Evolutionary conservation across 169 alveolate species (phyloP).

Genomic region (Neospora caninum): DNA sequence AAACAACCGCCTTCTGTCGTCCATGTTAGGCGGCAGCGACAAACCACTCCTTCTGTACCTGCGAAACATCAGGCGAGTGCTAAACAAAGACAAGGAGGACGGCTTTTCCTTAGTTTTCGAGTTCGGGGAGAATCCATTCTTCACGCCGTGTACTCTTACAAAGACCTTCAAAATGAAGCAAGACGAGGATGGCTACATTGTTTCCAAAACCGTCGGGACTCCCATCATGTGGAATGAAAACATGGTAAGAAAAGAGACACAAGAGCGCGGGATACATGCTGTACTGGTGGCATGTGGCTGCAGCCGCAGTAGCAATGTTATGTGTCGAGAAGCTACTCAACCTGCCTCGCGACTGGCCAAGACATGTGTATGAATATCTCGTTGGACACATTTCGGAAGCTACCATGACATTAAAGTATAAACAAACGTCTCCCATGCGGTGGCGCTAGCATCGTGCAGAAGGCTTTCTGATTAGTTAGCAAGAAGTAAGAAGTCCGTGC

Average conservation of each 20-base stretch:
- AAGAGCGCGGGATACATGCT: no score
- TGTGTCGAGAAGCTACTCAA: no score
- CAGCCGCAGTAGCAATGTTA: no score
- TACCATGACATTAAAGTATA: no score
- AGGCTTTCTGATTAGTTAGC: no score
- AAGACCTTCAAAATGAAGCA: conserved; percentile 17
- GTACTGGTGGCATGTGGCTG: no score
- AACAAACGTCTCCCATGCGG: no score
- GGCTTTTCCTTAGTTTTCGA: conserved; percentile 12
- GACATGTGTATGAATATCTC: no score
- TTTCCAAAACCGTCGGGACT: neutral
- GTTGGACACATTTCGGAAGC: no score
- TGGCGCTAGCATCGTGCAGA: no score
- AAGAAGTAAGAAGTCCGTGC: no score
- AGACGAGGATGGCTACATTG: neutral
- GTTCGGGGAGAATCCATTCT: conserved; percentile 3
- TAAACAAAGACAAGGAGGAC: neutral
- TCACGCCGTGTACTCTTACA: neutral
- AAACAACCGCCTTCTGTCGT: neutral
- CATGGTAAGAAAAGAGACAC: neutral
- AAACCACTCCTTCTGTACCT: conserved; percentile 15
- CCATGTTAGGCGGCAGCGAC: neutral
- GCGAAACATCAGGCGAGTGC: neutral
- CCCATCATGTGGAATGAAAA: neutral
- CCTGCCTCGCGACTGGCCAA: no score